Evolutionary conservation across 2,329 filamentous ascomycete species (phyloP), one percentile per base, ranked within the genome.

Genomic region (Cytospora leucostoma): DNA sequence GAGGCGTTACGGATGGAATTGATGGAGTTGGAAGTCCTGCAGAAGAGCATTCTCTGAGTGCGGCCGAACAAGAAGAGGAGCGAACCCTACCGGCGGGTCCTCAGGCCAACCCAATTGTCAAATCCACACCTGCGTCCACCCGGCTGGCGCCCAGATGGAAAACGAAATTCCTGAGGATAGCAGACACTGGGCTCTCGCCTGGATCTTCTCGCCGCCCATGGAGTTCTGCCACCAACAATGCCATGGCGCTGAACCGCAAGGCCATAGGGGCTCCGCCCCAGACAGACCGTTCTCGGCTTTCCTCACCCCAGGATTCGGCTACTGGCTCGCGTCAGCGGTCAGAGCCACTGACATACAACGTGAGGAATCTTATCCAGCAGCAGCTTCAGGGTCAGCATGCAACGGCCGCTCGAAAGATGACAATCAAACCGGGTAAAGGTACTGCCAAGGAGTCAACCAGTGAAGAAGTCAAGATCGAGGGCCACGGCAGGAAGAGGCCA

Each of bases 131-230:
- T 21, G n/a, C 44, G n/a, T 21, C 44, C 11, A 21, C 44, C 2
- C 27, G 2, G 2, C 27, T 27, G 27, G 27, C 27, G 10, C 10
- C 8, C 10, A 19, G 17, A 10, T 19, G 7, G 44, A 19, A 34
- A 69, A 70, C 17, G 3, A 35, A 35, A 27, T 11, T 54, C 13
- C 2, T 35, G 8, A 58, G 49, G 12, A 49, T 49, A 21, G 38
- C 54, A 4, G 55, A 49, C 13, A 35, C 55, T 32, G 27, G 4
- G n/a, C 37, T 62, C 10, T 8, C 37, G n/a, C 6, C 54, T n/a
- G 15, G 15, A 7, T 4, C 32, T 38, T 6, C 33, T 10, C 55
- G 55, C 17, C 60, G 60, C 19, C 27, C 27, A 4, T 38, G 60
- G 27, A 55, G 37, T 13, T 11, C 19, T 7, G 60, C 57, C 47